Evolutionary conservation across 1,139 yeast species (phyloP), one percentile per base, ranked within the genome.

Genomic region (Taphrina flavorubra): DNA sequence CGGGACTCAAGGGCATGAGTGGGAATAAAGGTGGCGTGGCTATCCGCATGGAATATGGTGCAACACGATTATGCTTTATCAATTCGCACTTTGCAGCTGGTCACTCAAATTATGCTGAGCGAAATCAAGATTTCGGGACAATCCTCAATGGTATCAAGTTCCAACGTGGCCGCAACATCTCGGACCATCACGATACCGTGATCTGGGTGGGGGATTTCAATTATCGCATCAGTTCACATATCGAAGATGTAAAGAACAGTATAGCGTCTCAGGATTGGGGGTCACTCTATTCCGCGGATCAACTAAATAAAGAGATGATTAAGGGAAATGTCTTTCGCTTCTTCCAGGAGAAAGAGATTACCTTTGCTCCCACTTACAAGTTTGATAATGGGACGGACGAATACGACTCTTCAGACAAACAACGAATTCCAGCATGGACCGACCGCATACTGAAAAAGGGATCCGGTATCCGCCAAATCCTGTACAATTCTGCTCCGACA

Each of bases 121-220:
- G 99, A 69, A 94, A 87, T 75, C 90, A 88, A 74, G 97, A 95
- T 76, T 95, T 87, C 78, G 87, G 88, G 74, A 88, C 96, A 0
- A 87, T 94, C 56, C 83, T 88, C 71, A 86, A 86, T 69, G 96
- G 96, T 0, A 80, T 94, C 68, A 82, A 88, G 51, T 92, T 95
- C 76, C 85, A 90, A 0, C 83, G 94, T 65, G 90, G 91, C 70
- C 74, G 82, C 13, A 82, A 84, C 34, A 85, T 92, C 44, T 84
- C 84, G 71, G 96, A 91, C 74, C 67, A 63, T 36, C 97, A 91
- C 76, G 97, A 94, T 53, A 51, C 88, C 49, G 84, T 92, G 3
- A 82, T 95, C 10, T 94, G 99, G 99, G 83, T 92, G 77, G 99
- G 99, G 4, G 99, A 95, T 78, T 89, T 95, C 77, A 95, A 95